phyloP scores from a whole-genome alignment of 129 eudicot species.

The Artemisia tridentata region DNA sequence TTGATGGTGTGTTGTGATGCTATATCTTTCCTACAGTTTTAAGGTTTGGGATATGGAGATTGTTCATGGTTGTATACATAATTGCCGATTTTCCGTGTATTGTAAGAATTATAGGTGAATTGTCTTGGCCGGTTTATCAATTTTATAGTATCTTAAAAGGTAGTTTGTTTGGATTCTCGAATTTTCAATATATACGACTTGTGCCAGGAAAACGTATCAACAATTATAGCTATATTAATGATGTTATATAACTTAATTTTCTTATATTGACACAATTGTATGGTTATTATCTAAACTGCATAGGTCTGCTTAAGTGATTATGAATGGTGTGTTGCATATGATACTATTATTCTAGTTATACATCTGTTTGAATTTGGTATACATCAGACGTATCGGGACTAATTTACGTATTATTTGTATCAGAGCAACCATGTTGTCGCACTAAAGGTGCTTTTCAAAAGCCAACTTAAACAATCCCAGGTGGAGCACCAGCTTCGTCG shows the following conservation, averaged over 20 bases:
- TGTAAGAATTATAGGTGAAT: no score
- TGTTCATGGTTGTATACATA: neutral
- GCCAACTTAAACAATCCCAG: constrained; percentile 82
- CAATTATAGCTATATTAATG: neutral
- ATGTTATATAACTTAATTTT: neutral
- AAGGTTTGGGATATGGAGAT: neutral
- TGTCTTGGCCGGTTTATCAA: no score
- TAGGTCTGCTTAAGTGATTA: neutral
- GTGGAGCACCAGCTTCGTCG: constrained; percentile 88
- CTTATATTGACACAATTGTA: neutral
- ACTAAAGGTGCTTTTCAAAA: constrained; percentile 74
- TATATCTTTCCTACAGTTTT: neutral
- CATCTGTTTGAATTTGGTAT: neutral
- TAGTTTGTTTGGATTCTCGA: neutral
- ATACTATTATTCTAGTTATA: neutral
- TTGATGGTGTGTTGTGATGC: neutral
- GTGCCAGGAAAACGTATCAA: neutral
- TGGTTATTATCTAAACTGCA: neutral
- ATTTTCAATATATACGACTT: no score
- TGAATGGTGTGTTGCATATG: neutral
- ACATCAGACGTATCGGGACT: neutral
- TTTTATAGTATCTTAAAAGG: neutral
- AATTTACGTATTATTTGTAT: neutral
- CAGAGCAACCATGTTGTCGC: constrained; percentile 87
- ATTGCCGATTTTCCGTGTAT: no score